A percentile compares a stretch with the other conserved stretches of the same genome.
These are phyloP conservation scores for Staphylotrichum tortipilum DNA, from an alignment of 495 filamentous ascomycete species.

Conservation along the genomic window DNA sequence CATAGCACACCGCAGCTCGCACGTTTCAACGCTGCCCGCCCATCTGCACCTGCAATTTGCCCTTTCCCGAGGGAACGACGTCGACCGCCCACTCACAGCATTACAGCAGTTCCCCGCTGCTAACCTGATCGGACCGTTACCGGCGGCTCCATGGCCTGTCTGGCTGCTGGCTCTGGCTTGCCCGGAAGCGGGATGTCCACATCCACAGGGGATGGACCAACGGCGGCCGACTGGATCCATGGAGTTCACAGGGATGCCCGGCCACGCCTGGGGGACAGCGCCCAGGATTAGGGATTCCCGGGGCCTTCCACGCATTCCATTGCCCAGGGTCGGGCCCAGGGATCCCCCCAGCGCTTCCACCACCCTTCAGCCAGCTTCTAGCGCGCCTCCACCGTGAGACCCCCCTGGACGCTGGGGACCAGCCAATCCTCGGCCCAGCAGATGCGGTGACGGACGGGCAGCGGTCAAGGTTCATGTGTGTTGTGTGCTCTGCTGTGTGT, in stretches of 20 bases:
- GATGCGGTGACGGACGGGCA: constrained; percentile 3
- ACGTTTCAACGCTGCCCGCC: no score
- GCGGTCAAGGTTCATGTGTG: constrained; percentile 8
- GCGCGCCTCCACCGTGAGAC: constrained; percentile 15
- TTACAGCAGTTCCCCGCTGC: background rate
- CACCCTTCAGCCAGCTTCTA: constrained; percentile 6
- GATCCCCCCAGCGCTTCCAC: constrained; percentile 1
- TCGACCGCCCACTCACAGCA: background rate
- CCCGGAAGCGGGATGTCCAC: constrained; percentile 8
- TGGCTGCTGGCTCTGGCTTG: background rate
- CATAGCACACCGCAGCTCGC: background rate
- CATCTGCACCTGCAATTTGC: no score
- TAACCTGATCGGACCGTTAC: constrained; percentile 22
- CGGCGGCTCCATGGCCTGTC: background rate
- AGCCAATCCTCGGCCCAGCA: constrained; percentile 11
- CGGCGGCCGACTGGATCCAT: no score
- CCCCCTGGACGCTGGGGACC: background rate
- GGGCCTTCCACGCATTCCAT: no score
- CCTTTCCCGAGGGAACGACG: background rate
- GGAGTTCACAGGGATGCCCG: no score
- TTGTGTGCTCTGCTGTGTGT: no score
- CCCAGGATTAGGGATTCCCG: constrained; percentile 1
- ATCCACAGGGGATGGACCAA: no score
- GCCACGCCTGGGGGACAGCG: no score
- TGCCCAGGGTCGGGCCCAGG: no score